Percentiles rank a stretch among this genome's conserved stretches.
phyloP scores from a whole-genome alignment of 2,329 filamentous ascomycete genomes.

The Fusarium sp. region DNA sequence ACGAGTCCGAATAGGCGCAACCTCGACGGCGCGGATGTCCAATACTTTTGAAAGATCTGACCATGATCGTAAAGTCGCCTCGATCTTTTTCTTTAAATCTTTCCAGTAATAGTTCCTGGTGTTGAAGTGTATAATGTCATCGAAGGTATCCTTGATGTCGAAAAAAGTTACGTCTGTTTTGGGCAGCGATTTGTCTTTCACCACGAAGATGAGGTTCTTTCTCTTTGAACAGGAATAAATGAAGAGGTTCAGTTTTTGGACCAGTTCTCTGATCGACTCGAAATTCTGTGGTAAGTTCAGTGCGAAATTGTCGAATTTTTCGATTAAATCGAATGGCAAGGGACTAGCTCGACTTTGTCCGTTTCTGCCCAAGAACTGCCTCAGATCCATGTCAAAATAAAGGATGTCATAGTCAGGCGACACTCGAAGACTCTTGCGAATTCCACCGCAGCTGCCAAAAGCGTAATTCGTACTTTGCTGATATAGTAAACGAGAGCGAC shows the following conservation, averaged over 20 bases:
- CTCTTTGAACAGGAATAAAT: too few relatives aligned
- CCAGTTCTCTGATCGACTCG: rapidly evolving
- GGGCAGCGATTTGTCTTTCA: background rate
- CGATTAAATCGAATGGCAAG: too few relatives aligned
- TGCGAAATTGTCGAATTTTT: too few relatives aligned
- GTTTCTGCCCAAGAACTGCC: too few relatives aligned
- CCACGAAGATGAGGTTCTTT: background rate
- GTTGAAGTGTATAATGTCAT: background rate
- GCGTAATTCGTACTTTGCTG: background rate
- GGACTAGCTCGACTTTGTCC: too few relatives aligned
- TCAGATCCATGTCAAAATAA: background rate
- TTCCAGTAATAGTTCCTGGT: rapidly evolving
- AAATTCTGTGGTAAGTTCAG: background rate
- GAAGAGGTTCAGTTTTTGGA: too few relatives aligned
- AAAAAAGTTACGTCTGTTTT: background rate
- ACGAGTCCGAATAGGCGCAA: too few relatives aligned
- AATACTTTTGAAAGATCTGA: too few relatives aligned
- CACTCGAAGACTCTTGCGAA: slow-evolving; percentile 3
- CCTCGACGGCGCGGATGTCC: too few relatives aligned
- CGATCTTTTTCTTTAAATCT: background rate
- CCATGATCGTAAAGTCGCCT: too few relatives aligned
- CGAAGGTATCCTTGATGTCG: rapidly evolving
- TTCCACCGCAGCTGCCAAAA: background rate
- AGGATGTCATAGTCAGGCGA: background rate
- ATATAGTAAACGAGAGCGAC: background rate